Evolutionary conservation across 164 flowering plant species (phyloP).

Genomic region (Tetracentron sinense): DNA sequence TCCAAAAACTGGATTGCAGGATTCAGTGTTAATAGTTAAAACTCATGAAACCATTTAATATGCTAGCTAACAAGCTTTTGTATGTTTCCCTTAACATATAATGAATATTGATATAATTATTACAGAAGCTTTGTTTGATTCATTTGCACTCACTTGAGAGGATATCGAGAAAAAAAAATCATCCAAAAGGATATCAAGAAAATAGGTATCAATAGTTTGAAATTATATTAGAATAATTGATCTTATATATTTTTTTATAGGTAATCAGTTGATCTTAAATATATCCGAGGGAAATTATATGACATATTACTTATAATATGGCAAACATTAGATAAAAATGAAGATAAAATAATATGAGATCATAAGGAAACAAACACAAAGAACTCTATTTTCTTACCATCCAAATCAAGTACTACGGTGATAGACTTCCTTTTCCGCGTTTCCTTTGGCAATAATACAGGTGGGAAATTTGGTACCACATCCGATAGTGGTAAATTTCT

Average conservation of each 20-base stretch:
- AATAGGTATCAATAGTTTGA: too few species aligned
- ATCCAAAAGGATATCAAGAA: not conserved
- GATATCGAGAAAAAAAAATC: too few species aligned
- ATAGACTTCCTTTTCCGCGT: slow-evolving; percentile 45
- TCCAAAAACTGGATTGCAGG: not conserved
- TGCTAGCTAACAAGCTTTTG: not conserved
- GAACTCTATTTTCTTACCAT: slow-evolving; percentile 48
- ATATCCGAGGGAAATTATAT: not conserved
- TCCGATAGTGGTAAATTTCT: slow-evolving; percentile 57
- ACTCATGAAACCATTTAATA: not conserved
- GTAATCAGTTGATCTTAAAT: not conserved
- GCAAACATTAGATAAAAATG: not conserved
- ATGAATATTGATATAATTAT: not conserved
- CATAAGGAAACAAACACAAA: not conserved
- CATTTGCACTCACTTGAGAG: not conserved
- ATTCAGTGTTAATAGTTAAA: not conserved
- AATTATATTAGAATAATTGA: too few species aligned
- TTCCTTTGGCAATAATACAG: slow-evolving; percentile 41
- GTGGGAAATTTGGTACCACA: slow-evolving; percentile 36
- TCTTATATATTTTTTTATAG: too few species aligned
- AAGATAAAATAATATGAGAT: not conserved
- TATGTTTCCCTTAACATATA: not conserved
- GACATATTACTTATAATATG: not conserved
- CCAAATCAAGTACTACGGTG: slow-evolving; percentile 95
- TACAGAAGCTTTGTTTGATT: not conserved